Evolutionary conservation across 495 filamentous ascomycete genomes (phyloP).

Genomic region (Penicillium cinerascens): DNA sequence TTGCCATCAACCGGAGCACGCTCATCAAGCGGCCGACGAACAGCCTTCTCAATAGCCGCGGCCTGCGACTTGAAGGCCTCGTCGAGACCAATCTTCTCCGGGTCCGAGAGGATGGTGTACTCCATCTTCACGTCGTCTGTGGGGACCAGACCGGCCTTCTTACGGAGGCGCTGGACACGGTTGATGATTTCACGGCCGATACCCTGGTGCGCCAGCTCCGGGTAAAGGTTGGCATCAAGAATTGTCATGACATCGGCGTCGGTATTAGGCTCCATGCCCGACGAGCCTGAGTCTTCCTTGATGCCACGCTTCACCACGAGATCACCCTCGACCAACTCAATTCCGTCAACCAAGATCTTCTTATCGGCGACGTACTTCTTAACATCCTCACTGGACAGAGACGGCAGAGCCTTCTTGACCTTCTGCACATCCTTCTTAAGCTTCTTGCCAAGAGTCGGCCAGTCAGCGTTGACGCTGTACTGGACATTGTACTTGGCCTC

Average conservation of each 20-base stretch:
- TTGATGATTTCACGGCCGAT: constrained; percentile 80
- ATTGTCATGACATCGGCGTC: constrained; percentile 81
- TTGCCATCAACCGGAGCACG: constrained; percentile 61
- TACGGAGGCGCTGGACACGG: constrained; percentile 74
- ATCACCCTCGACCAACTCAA: constrained; percentile 75
- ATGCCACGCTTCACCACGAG: constrained; percentile 79
- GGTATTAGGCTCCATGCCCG: constrained; percentile 77
- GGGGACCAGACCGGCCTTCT: constrained; percentile 74
- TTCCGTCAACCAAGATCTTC: constrained; percentile 77
- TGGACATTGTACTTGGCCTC: constrained; percentile 89
- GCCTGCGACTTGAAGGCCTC: constrained; percentile 69
- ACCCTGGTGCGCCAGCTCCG: constrained; percentile 71
- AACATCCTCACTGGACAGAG: constrained; percentile 73
- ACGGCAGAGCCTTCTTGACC: constrained; percentile 86
- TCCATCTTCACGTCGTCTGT: constrained; percentile 88
- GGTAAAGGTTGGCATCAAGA: constrained; percentile 69
- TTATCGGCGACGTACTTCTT: constrained; percentile 65
- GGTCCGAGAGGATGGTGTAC: constrained; percentile 71
- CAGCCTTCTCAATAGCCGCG: constrained; percentile 68
- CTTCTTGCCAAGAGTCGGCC: constrained; percentile 93
- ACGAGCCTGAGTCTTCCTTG: constrained; percentile 61
- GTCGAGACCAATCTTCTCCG: constrained; percentile 70
- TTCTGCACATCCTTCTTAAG: constrained; percentile 87
- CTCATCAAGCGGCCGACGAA: constrained; percentile 76
- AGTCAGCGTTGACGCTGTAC: constrained; percentile 84